Percentiles rank a stretch among this genome's conserved stretches.
Evolutionary conservation across 805 yeast species (phyloP).

Genomic region (Kodamaea lidongshanica): DNA sequence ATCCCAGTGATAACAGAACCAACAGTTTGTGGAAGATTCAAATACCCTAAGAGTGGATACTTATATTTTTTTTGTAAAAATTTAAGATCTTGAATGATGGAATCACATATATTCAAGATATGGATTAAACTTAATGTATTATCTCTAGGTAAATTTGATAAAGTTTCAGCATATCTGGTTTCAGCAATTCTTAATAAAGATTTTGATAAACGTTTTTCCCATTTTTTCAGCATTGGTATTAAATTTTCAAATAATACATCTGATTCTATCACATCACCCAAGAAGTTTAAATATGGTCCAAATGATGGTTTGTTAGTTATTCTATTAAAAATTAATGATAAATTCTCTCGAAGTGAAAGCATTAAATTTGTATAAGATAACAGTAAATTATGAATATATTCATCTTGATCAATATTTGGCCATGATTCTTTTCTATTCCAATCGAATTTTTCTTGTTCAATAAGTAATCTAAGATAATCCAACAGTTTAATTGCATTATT

Average conservation of each 20-base stretch:
- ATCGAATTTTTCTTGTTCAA: slow-evolving; percentile 26
- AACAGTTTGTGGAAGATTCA: slow-evolving; percentile 46
- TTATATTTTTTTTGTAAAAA: slow-evolving; percentile 54
- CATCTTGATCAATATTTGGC: slow-evolving; percentile 41
- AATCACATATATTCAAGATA: slow-evolving; percentile 51
- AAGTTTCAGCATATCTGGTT: slow-evolving; percentile 31
- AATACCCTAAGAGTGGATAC: slow-evolving; percentile 52
- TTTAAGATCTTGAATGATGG: slow-evolving; percentile 44
- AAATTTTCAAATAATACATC: slow-evolving; percentile 39
- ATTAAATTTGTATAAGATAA: slow-evolving; percentile 43
- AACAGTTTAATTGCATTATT: slow-evolving; percentile 21
- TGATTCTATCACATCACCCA: slow-evolving; percentile 45
- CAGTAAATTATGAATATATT: slow-evolving; percentile 44
- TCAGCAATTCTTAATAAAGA: slow-evolving; percentile 33
- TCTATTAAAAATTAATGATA: slow-evolving; percentile 37
- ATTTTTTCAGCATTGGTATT: slow-evolving; percentile 34
- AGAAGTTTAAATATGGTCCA: slow-evolving; percentile 44
- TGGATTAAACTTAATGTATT: slow-evolving; percentile 48
- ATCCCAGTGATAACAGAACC: slow-evolving; percentile 46
- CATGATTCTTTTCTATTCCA: slow-evolving; percentile 29
- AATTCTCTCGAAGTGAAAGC: slow-evolving; percentile 35
- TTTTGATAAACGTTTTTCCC: slow-evolving; percentile 38
- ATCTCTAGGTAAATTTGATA: slow-evolving; percentile 52
- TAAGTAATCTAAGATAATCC: slow-evolving; percentile 21
- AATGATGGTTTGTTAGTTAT: slow-evolving; percentile 48